Base-by-base conservation (phyloP, 1,284 basidiomycete species). In the Wallemia hederae region DNA sequence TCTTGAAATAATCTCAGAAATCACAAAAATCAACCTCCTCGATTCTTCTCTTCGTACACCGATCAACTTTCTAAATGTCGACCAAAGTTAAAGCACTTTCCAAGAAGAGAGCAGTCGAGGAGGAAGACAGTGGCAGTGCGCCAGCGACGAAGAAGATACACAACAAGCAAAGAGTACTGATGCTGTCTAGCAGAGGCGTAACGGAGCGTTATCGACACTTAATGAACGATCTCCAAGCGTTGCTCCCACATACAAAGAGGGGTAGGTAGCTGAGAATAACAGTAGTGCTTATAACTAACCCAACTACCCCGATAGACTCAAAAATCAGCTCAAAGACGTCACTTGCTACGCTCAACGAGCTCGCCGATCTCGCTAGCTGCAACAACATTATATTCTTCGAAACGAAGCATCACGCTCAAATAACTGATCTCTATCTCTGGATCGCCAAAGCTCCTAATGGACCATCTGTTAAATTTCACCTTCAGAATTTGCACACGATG, bases 401-500 rank as follows among this genome's bases (percentile, higher is more conserved):
- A 73, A 89, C 90, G 15, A 80, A 94, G 55, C 76, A 90, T 61
- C 88, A 94, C 68, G 88, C 94, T 69, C 39, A 49, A 22, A 49
- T 49, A 15, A 49, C 39, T 49, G 94, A 98, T 68, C 76, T 99
- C 58, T 99, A 97, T 69, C 73, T 98, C 65, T 99, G 94, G 94
- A 83, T 90, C 22, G 81, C 85, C 24, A 92, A 97, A 71, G 88
- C 90, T 55, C 94, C 94, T 24, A 99, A 99, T 69, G 94, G 94
- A 1, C 94, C 94, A 5, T 89, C 83, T 66, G 82, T 92, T 70
- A 97, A 97, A 72, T 79, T 97, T 75, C 92, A 97, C 69, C 89
- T 97, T 24, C 90, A 97, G 72, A 99, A 98, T 71, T 78, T 96
- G 62, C 94, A 99, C 72, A 99, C 94, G 49, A 98, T 98, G 94